Evolutionary conservation across 805 yeast genomes (phyloP), one percentile per base, ranked within the genome.

Genomic region (Saturnispora gosingensis): DNA sequence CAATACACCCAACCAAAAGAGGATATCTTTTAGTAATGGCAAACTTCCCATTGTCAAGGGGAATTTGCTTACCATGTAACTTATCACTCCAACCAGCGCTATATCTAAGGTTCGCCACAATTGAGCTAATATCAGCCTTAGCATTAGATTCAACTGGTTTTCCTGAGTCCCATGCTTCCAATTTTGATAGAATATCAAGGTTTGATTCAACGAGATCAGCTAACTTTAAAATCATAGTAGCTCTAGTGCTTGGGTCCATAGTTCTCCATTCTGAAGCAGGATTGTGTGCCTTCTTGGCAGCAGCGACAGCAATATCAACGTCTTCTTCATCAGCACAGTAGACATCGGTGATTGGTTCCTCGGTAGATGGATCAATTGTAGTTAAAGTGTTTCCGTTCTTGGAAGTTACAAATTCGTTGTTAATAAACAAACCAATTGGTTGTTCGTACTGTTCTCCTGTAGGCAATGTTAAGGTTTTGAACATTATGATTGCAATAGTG

Each of bases 11-110:
- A 59, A 83, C 80, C 36, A 82, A 85, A 48, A 72, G 64, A 5
- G 88, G 84, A 66, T 83, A 85, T 57, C 81, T 82, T 49, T 81
- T 72, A 25, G 89, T 82, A 68, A 80, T 82, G 35, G 85, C 85
- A 59, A 84, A 71, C 63, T 74, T 74, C 54, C 70, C 69, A 24
- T 76, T 73, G 20, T 57, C 55, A 7, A 67, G 48, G 38, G 72
- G 72, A 39, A 69, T 68, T 42, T 61, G 59, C 43, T 59, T 69
- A 38, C 83, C 83, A 51, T 62, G 61, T 36, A 77, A 66, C 60
- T 78, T 78, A 65, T 79, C 83, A 38, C 82, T 80, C 81, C 82
- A 78, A 28, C 82, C 83, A 34, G 82, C 83, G 65, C 73, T 79
- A 65, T 78, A 79, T 54, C 75, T 69, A 58, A 75, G 69, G 49